Evolutionary conservation across 2,329 filamentous ascomycete genomes (phyloP).

Genomic region (Mycogone perniciosa): DNA sequence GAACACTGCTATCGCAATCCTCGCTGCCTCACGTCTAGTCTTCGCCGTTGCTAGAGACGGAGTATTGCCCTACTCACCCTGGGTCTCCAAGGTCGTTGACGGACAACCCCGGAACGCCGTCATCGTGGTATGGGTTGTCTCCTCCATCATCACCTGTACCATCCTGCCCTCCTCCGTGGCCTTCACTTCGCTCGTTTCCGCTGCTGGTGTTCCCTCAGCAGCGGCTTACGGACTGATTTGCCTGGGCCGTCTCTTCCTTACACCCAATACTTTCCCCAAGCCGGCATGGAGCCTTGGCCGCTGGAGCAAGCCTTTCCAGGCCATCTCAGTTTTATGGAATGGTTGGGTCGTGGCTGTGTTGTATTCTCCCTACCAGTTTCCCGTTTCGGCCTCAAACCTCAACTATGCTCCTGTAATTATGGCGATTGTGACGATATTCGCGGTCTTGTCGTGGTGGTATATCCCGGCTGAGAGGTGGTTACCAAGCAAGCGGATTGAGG

Average conservation of each 20-base stretch:
- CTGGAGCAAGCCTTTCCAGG: conserved; percentile 40
- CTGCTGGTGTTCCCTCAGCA: conserved; percentile 45
- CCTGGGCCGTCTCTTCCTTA: conserved; percentile 40
- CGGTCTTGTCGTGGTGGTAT: conserved; percentile 9
- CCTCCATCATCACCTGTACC: conserved; percentile 50
- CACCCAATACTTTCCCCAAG: conserved; percentile 40
- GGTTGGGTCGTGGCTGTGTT: conserved; percentile 43
- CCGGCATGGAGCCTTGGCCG: conserved; percentile 40
- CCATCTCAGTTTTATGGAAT: conserved; percentile 43
- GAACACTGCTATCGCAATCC: conserved; percentile 55
- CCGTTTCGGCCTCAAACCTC: conserved; percentile 35
- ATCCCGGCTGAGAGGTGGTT: conserved; percentile 10
- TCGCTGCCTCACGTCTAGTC: conserved; percentile 54
- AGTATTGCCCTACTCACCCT: conserved; percentile 51
- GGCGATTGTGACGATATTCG: conserved; percentile 40
- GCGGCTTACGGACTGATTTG: conserved; percentile 48
- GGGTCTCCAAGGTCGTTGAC: conserved; percentile 48
- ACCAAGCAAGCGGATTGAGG: conserved; percentile 10
- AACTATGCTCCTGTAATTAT: conserved; percentile 49
- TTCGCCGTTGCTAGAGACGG: conserved; percentile 57
- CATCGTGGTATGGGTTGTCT: conserved; percentile 50
- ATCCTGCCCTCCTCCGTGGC: conserved; percentile 49
- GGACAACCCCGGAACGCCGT: conserved; percentile 56
- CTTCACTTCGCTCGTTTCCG: conserved; percentile 48
- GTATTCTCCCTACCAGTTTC: conserved; percentile 40